Evolutionary conservation across 352 stramenopile genomes (phyloP), one percentile per base, ranked within the genome.

Genomic region (Phytopythium cucurbitacearum): DNA sequence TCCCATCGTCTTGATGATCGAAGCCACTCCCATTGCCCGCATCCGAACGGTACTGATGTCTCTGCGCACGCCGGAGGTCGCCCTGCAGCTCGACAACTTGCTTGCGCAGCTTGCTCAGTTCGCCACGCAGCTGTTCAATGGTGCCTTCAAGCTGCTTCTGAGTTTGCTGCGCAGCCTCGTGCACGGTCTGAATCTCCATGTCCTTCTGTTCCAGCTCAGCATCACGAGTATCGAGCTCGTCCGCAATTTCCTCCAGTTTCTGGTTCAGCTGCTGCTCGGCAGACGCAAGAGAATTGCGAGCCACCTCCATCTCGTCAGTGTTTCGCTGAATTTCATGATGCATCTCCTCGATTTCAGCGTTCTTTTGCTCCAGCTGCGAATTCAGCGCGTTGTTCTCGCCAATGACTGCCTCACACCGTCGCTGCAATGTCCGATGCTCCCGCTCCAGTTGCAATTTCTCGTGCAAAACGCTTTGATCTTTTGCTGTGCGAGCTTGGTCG

Each of bases 371-470:
- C 9, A 54, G 48, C 38, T 54, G 16, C 11, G 37, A 21, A 21
- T 28, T 36, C 13, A 54, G 16, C 12, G 8, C 16, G 3, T 9
- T 12, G 37, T 54, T 54, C 38, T 54, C 42, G 13, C 45, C 5
- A 2, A 64, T 39, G 6, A 28, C 48, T 7, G 2, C 53, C 13
- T 80, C 67, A 11, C 52, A 66, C 15, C 51, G 64, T 8, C 47
- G 38, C 55, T 81, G 69, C 37, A 79, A 35, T 1, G 69, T 60
- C 38, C 71, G 74, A 28, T 69, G 46, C 11, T 83, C 69, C 35
- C 74, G 69, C 47, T 83, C 74, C 41, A 67, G 75, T 45, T 78
- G 69, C 35, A 85, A 54, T 11, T 72, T 77, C 52, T 85, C 74
- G 32, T 85, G 74, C 55, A 82, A 60, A 9, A 57, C 16, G 16